Conservation (phyloP, 2,329 filamentous ascomycete species). For the Stemphylium vesicarium region DNA sequence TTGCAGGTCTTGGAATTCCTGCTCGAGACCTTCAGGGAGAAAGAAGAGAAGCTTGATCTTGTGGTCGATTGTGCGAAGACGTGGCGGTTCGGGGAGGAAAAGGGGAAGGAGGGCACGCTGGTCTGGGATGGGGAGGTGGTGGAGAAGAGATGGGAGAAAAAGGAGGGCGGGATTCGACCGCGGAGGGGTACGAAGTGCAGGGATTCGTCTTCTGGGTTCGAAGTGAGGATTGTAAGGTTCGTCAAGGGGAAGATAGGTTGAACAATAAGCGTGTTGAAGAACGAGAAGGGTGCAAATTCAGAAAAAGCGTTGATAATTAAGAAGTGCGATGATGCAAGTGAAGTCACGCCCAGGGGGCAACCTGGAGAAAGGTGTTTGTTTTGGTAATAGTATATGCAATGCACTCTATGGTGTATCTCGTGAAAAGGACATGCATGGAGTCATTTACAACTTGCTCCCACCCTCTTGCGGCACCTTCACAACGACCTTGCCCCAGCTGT, state of each 20-base stretch:
- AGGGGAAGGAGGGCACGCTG: constrained; percentile 15
- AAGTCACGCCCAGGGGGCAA: too few species aligned
- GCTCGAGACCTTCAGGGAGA: constrained; percentile 35
- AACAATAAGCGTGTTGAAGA: background rate
- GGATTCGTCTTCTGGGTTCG: constrained; percentile 3
- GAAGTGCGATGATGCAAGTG: too few species aligned
- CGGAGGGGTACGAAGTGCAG: background rate
- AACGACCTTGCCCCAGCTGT: constrained; percentile 96
- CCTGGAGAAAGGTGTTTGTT: background rate
- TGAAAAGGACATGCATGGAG: too few species aligned
- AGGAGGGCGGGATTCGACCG: background rate
- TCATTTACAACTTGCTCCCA: constrained; percentile 43
- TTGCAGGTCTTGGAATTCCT: constrained; percentile 30
- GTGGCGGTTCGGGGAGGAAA: constrained; percentile 34
- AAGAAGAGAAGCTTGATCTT: constrained; percentile 31
- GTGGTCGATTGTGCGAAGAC: constrained; percentile 38
- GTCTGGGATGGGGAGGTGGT: constrained; percentile 34
- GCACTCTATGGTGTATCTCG: too few species aligned
- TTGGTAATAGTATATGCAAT: background rate
- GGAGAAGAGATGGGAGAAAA: constrained; percentile 16
- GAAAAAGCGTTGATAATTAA: too few species aligned
- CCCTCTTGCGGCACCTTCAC: constrained; percentile 75
- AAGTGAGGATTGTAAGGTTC: constrained; percentile 14
- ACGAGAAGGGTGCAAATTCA: background rate
- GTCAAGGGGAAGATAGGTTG: background rate